Percentiles rank a stretch among this genome's conserved stretches.
phyloP scores from a whole-genome alignment of 352 stramenopile species.

The Pythium utonaiense region DNA sequence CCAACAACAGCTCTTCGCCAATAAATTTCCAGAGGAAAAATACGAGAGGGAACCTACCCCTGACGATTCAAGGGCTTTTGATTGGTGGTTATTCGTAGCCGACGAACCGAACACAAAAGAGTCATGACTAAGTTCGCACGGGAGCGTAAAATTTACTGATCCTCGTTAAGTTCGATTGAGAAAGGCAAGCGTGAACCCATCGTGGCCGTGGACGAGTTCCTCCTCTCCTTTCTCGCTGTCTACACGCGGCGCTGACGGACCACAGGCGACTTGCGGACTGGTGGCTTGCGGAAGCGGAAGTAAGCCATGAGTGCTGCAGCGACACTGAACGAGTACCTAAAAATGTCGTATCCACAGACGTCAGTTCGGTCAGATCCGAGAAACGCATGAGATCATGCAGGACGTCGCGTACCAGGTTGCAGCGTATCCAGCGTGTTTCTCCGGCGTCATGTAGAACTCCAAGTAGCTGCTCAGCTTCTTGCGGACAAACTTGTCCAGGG shows the following conservation, averaged over 20 bases:
- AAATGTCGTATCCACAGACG: neutral
- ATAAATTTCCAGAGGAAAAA: conserved; percentile 1
- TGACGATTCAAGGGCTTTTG: neutral
- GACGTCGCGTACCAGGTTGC: conserved; percentile 62
- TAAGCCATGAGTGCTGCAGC: conserved; percentile 64
- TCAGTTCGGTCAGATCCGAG: neutral
- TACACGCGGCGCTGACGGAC: conserved; percentile 6
- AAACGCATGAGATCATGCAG: neutral
- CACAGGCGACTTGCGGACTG: neutral
- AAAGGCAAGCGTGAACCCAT: too few species aligned
- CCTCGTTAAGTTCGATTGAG: conserved; percentile 7
- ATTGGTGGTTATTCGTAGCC: conserved; percentile 3
- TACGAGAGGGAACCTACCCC: conserved; percentile 4
- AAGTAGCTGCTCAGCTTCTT: conserved; percentile 79
- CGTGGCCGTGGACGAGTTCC: too few species aligned
- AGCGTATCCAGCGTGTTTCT: conserved; percentile 83
- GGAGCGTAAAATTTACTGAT: too few species aligned
- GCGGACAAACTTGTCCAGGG: conserved; percentile 54
- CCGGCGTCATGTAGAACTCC: conserved; percentile 88
- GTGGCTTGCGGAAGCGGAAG: conserved; percentile 57
- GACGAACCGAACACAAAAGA: neutral
- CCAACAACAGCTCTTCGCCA: neutral
- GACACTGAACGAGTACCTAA: conserved; percentile 78
- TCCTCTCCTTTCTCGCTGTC: too few species aligned
- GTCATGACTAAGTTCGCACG: neutral